phyloP scores from a whole-genome alignment of 257 asterid genomes.

The Plantago elongata region DNA sequence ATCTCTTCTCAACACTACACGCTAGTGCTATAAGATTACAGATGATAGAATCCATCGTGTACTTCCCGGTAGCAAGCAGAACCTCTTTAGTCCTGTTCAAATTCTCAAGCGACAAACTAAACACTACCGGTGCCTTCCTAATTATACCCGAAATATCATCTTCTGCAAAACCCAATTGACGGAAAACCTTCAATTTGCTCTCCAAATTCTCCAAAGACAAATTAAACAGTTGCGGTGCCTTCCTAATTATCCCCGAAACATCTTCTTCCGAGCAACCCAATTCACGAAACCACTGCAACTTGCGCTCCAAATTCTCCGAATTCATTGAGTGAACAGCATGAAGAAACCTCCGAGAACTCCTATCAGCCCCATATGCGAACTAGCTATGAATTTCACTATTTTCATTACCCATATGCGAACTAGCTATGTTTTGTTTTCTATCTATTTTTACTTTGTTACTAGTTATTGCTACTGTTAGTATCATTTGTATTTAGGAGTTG shows the following conservation, averaged over 20 bases:
- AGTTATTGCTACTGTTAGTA: too few relatives aligned
- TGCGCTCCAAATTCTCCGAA: too few relatives aligned
- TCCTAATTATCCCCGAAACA: too few relatives aligned
- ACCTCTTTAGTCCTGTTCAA: conserved; percentile 5
- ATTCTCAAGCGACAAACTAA: neutral
- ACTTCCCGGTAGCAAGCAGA: neutral
- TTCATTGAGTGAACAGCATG: conserved; percentile 1
- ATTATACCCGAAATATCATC: neutral
- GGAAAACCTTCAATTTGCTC: conserved; percentile 1
- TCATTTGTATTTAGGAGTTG: too few relatives aligned
- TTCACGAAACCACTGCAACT: too few relatives aligned
- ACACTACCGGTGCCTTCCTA: conserved; percentile 1
- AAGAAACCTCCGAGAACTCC: conserved; percentile 6
- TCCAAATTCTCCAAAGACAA: neutral
- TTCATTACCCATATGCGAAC: too few relatives aligned
- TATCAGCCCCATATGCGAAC: too few relatives aligned
- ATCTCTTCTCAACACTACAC: conserved; percentile 6
- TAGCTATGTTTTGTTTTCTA: too few relatives aligned
- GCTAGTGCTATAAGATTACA: neutral
- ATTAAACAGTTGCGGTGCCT: too few relatives aligned
- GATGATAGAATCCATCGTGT: neutral
- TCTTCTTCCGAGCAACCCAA: too few relatives aligned
- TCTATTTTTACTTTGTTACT: too few relatives aligned
- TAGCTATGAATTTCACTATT: too few relatives aligned
- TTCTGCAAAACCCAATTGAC: conserved; percentile 4